Evolutionary conservation across 2,329 filamentous ascomycete genomes (phyloP).

Genomic region (Torrubiellomyces zombiae): DNA sequence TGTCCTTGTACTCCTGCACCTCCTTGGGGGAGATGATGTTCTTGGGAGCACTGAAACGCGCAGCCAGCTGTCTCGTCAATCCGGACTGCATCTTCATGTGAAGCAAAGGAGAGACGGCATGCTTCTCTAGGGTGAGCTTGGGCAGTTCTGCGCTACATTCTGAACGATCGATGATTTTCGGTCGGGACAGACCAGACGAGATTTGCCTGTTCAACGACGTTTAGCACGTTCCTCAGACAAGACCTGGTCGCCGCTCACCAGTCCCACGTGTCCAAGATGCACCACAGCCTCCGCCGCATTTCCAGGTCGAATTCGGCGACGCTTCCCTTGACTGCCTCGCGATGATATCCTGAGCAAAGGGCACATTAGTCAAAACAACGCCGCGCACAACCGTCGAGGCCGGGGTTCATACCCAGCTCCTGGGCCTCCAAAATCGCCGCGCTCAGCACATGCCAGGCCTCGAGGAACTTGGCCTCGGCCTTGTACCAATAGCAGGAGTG

Average conservation of each 20-base stretch:
- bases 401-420: conserved; percentile 10
- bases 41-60: conserved; percentile 11
- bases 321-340: conserved; percentile 6
- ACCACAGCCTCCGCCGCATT: conserved; percentile 16
- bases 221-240: background rate
- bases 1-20: conserved; percentile 10
- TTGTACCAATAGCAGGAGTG: conserved; percentile 18
- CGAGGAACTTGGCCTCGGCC: conserved; percentile 14
- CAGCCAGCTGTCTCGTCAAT: conserved; percentile 9
- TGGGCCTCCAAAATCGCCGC: conserved; percentile 14
- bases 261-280: conserved; percentile 16
- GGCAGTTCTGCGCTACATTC: conserved; percentile 12
- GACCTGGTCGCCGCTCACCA: conserved; percentile 10
- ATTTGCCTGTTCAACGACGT: conserved; percentile 12
- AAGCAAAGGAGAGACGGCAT: conserved; percentile 12
- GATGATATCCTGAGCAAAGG: conserved; percentile 8
- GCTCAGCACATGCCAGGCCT: conserved; percentile 16
- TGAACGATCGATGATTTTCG: conserved; percentile 14
- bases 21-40: conserved; percentile 12
- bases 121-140: conserved; percentile 12
- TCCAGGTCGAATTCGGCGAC: conserved; percentile 14
- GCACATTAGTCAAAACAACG: background rate
- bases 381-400: too few species aligned
- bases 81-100: conserved; percentile 15
- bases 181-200: conserved; percentile 14